Base-by-base conservation (phyloP, 2,329 filamentous ascomycete genomes). In the Xylaria digitata region DNA sequence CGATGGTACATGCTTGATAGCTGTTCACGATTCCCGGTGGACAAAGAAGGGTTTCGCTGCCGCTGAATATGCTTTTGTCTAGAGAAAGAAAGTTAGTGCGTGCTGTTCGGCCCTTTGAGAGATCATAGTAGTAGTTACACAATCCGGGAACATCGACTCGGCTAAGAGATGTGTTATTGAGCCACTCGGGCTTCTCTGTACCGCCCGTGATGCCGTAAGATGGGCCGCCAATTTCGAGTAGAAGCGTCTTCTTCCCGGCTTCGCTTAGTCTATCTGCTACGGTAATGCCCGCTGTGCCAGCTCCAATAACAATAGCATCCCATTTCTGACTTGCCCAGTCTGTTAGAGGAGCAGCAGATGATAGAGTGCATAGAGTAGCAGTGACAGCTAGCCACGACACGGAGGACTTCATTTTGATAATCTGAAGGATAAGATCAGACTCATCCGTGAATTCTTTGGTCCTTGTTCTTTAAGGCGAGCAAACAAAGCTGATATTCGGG, bases 81-180 rank as follows among this genome's bases (percentile, higher is more conserved):
- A 34, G n/a, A 8, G 4, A n/a, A 55, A 8, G 4, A 13, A 55
- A 34, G 42, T 59, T 40, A 68, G 56, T 45, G 13, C 11, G 4
- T 2, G 11, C 7, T 9, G 13, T 32, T 32, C 19, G 8, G 9
- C 2, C 5, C 4, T 15, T 50, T 9, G 9, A 40, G 37, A 15
- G 34, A 6, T 6, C 5, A 9, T 8, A 6, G 26, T 32, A 7
- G n/a, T 32, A 75, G 72, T 74, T 74, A 78, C 80, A 84, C 1
- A 86, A 75, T 11, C 85, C 85, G 2, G 84, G 84, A 0, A 86
- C 83, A 64, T 87, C 84, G 7, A 86, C 84, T 48, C 84, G 80
- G 63, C 82, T 83, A 11, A 87, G 73, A 3, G 80, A 75, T 30
- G 83, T 84, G 11, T 79, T 80, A 11, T 79, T 71, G 19, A 87